phyloP scores from a whole-genome alignment of 176 grass and related monocot genomes.

The Elymus sibiricus region DNA sequence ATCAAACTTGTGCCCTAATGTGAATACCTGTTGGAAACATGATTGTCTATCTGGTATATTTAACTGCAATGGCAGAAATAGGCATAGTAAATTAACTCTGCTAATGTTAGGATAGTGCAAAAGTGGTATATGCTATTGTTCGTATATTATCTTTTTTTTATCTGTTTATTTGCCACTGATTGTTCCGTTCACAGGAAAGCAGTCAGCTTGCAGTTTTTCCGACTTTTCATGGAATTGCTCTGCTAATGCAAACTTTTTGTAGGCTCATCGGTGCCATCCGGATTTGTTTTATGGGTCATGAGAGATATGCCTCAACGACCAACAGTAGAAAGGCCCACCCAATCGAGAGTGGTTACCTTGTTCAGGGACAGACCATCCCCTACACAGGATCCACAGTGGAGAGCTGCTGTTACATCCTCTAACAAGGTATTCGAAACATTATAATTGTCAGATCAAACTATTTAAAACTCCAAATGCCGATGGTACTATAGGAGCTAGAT shows the following conservation, averaged over 20 bases:
- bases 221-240: not conserved
- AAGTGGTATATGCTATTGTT: not conserved
- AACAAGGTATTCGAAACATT: constrained; percentile 68
- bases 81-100: not conserved
- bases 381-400: constrained; percentile 81
- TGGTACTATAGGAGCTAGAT: constrained; percentile 10
- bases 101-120: not conserved
- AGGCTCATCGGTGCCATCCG: constrained; percentile 90
- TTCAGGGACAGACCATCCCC: constrained; percentile 59
- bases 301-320: constrained; percentile 85
- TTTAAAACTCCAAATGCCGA: constrained; percentile 14
- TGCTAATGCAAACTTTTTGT: constrained; percentile 32
- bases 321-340: constrained; percentile 37
- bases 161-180: not conserved
- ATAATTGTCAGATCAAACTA: constrained; percentile 4
- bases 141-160: not conserved
- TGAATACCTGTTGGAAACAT: not conserved
- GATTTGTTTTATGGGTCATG: constrained; percentile 95
- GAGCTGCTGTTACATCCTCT: constrained; percentile 78
- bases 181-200: not conserved
- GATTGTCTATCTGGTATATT: not conserved
- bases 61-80: constrained; percentile 3
- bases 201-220: not conserved
- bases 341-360: constrained; percentile 65
- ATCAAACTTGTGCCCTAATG: not conserved